Evolutionary conservation across 768 basidiomycete species (phyloP).

Genomic region (Agaricus bisporus): DNA sequence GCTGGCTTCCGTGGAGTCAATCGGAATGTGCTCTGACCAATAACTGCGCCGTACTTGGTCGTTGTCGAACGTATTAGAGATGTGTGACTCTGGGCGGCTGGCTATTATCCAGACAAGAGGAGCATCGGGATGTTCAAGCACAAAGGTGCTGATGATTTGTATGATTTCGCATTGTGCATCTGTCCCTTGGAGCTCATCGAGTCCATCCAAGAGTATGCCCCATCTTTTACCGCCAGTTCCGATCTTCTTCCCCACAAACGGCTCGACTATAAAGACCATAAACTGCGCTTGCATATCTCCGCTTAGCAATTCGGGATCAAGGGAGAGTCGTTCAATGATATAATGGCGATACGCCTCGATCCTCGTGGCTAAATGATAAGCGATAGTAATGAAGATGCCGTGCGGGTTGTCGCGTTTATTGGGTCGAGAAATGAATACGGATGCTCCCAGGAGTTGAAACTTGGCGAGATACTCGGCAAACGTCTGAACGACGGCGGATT

Average conservation of each 20-base stretch:
- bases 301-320: not conserved
- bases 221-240: not conserved
- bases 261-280: not conserved
- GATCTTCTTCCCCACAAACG: not conserved
- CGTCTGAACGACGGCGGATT: slow-evolving; percentile 3
- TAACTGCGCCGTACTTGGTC: not conserved
- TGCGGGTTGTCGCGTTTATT: not conserved
- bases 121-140: not conserved
- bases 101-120: not conserved
- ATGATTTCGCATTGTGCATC: too few species aligned
- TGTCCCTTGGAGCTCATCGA: not conserved
- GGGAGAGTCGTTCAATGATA: not conserved
- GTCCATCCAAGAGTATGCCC: not conserved
- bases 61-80: not conserved
- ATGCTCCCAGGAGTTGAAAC: not conserved
- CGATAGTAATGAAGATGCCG: not conserved
- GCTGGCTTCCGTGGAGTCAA: not conserved
- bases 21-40: not conserved
- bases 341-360: not conserved
- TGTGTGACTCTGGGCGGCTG: not conserved
- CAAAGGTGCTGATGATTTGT: not conserved
- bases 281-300: not conserved
- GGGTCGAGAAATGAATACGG: too few species aligned
- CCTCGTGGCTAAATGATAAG: not conserved
- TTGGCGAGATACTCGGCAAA: not conserved